Evolutionary conservation across 257 asterid species (phyloP), one percentile per base, ranked within the genome.

Genomic region (Knoxia roxburghii): DNA sequence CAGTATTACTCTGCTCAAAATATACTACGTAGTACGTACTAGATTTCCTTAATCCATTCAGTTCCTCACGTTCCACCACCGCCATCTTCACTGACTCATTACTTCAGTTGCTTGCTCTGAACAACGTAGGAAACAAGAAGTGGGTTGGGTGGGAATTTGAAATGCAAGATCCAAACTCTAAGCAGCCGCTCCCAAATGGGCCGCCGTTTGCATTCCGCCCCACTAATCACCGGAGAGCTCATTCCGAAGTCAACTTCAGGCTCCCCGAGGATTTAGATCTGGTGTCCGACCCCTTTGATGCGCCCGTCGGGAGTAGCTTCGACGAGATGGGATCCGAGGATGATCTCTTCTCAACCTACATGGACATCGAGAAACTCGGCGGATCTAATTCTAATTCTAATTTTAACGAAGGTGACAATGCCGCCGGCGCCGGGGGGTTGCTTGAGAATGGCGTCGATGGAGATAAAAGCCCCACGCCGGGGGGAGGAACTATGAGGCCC

Each of bases 281-380:
- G 83, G 89, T 21, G 1, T 64, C 95, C 18, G 92, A 89, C 83
- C 83, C 81, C 5, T 83, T 89, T 51, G 95, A 81, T 60, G 89
- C 75, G 9, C 82, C 89, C 2, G 81, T 75, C 0, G 89, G 87
- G 4, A 84, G 41, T 43, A 67, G 85, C 65, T 87, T 93, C 65
- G 97, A 90, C 54, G 99, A 90, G 83, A 84, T 86, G 68, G 96
- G 94, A 80, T 93, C 97, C 58, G 99, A 90, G 81, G 99, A 93
- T 30, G 95, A 93, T 83, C 81, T 93, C 55, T 88, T 93, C 73
- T 81, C 95, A 7, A 86, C 97, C 41, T 93, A 86, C 77, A 93
- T 93, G 95, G 95, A 93, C 67, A 90, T 93, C 3, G 97, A 93
- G 73, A 93, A 90, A 84, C 88, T 90, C 45, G 83, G 67, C 60